A percentile compares a stretch with the other conserved stretches of the same genome.
These are phyloP conservation scores for Yamagishiella unicocca DNA, from an alignment of 139 green algal species.

Conservation along the genomic window DNA sequence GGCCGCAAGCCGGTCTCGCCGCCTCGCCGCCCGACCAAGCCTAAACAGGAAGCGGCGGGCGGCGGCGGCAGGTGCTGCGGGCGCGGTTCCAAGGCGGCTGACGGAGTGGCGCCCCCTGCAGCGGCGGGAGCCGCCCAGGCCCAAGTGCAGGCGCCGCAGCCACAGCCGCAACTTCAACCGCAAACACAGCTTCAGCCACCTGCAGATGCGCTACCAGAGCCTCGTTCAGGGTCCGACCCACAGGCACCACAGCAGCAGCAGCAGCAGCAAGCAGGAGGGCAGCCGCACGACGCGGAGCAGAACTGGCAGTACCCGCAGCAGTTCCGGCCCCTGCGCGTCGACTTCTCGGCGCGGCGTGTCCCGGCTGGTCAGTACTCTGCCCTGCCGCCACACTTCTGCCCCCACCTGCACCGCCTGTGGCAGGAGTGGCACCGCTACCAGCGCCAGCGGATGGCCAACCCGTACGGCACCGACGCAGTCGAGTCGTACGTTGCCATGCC, in stretches of 20 bases:
- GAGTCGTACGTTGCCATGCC: background rate
- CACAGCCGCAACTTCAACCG: background rate
- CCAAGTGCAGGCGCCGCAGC: background rate
- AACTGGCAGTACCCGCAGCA: no score
- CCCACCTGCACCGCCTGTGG: background rate
- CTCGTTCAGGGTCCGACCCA: background rate
- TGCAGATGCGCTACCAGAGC: background rate
- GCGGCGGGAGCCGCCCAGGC: background rate
- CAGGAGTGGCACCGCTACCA: background rate
- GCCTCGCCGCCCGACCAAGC: background rate
- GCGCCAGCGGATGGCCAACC: background rate
- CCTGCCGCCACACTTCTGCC: background rate
- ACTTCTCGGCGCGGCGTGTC: background rate
- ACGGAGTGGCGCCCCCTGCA: background rate
- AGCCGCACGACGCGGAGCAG: background rate
- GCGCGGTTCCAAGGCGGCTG: background rate
- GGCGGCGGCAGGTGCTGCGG: background rate
- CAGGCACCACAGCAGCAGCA: constrained; percentile 12
- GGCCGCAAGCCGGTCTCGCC: background rate
- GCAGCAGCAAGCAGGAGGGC: background rate
- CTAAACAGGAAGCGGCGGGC: background rate
- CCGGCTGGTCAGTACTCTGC: background rate
- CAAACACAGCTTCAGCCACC: background rate
- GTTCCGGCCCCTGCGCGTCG: background rate
- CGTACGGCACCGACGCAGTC: background rate